A percentile compares a stretch with the other conserved stretches of the same genome.
Evolutionary conservation across 2,329 filamentous ascomycete genomes (phyloP).

Genomic region (Boeremia lycopersici): DNA sequence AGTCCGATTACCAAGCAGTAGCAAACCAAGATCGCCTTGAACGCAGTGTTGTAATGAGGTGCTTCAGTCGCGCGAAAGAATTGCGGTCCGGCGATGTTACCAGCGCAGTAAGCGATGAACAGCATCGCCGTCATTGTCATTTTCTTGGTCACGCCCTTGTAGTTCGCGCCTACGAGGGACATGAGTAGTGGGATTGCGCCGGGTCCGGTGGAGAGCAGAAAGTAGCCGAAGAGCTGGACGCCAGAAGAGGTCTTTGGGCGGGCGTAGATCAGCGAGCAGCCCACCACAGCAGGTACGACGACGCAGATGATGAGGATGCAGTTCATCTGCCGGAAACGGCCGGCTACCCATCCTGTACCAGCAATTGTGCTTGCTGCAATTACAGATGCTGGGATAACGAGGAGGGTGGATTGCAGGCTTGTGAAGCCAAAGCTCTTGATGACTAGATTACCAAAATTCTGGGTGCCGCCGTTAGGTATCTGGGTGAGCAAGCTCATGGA

Average conservation of each 20-base stretch:
- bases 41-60: conserved; percentile 7
- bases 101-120: conserved; percentile 4
- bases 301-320: conserved; percentile 9
- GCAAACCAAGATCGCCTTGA: conserved; percentile 16
- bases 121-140: conserved; percentile 8
- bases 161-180: conserved; percentile 9
- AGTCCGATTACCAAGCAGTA: conserved; percentile 42
- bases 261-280: conserved; percentile 5
- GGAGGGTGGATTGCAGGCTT: conserved; percentile 6
- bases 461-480: conserved; percentile 8
- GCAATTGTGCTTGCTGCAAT: conserved; percentile 8
- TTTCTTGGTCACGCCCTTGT: conserved; percentile 9
- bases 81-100: conserved; percentile 9
- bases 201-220: not conserved
- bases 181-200: conserved; percentile 8
- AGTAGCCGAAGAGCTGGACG: conserved; percentile 9
- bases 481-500: conserved; percentile 3
- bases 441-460: conserved; percentile 7
- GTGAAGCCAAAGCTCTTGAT: conserved; percentile 13
- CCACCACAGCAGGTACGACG: conserved; percentile 5
- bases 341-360: conserved; percentile 3
- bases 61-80: conserved; percentile 1
- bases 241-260: conserved; percentile 1
- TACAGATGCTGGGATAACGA: conserved; percentile 9
- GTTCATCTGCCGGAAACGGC: conserved; percentile 4